Evolutionary conservation across 192 early-diverging fungal genomes (phyloP), one percentile per base, ranked within the genome.

Genomic region (Coemansia pectinata): DNA sequence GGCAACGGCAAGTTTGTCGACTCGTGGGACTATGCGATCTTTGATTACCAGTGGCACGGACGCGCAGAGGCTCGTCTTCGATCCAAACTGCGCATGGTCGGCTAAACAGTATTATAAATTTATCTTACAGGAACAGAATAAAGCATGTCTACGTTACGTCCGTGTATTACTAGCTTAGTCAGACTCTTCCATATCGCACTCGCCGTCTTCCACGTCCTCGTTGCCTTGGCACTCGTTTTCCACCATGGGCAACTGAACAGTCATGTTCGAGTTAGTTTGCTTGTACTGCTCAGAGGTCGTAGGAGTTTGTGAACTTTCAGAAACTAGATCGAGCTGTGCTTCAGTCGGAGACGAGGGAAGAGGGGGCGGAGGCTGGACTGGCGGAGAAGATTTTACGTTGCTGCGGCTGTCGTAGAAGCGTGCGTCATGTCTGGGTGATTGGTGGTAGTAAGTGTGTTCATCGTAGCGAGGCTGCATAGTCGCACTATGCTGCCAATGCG

Each of bases 171-270:
- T 69, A 14, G 52, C 31, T 58, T 17, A 82, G 31, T 82, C 75
- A 11, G 75, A 77, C 14, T 71, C 65, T 33, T 73, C 71, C 80
- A 83, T 83, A 17, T 83, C 76, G 50, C 75, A 77, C n/a, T 83
- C 80, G 36, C 80, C 80, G 17, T 83, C 80, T 57, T 83, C 80
- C 2, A 75, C 27, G 4, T 77, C 72, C 38, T 47, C 62, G n/a
- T 62, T 60, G 14, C 8, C 65, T 8, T 59, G 29, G 17, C 4
- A 15, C 15, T 71, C 31, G 48, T 15, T 58, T 7, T 14, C 50
- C 2, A 1, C 44, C n/a, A 7, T 66, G 11, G 44, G 25, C 3
- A 11, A n/a, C 52, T 29, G 52, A 23, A 27, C 23, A 27, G 50
- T 4, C 23, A 12, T 53, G 27, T 23, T 27, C 5, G 14, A 45